A percentile compares a stretch with the other conserved stretches of the same genome.
Conservation (phyloP, 1,139 yeast genomes). For the Geotrichum restrictum region DNA sequence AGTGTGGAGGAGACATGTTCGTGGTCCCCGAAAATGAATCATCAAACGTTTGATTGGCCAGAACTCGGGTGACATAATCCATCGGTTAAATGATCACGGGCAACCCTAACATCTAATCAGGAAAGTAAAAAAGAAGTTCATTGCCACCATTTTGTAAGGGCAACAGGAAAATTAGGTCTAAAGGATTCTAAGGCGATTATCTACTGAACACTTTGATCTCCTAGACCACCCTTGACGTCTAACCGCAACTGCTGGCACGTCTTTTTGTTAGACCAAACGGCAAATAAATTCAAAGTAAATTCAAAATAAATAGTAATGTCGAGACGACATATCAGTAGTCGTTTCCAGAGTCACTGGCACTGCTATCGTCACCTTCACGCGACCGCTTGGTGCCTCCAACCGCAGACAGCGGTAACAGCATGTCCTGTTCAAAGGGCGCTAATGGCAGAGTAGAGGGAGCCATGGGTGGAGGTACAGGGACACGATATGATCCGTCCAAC, state of each 20-base stretch:
- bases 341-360: constrained; percentile 1
- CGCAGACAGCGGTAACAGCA: constrained; percentile 2
- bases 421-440: constrained; percentile 24
- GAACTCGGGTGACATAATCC: constrained; percentile 5
- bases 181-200: neutral
- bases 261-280: no score
- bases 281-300: no score
- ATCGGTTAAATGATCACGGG: neutral
- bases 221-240: no score
- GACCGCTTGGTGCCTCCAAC: constrained; percentile 20
- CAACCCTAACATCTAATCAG: neutral
- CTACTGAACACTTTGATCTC: no score
- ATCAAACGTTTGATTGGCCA: constrained; percentile 22
- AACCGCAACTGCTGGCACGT: no score
- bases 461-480: constrained; percentile 23
- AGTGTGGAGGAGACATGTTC: no score
- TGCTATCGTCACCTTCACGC: constrained; percentile 19
- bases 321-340: constrained; percentile 8
- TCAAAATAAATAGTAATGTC: constrained; percentile 5
- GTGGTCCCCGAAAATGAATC: no score
- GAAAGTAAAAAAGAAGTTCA: no score
- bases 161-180: neutral
- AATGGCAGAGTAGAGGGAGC: constrained; percentile 23
- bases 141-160: no score
- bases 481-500: constrained; percentile 32